Evolutionary conservation across 441 rosid species (phyloP), one percentile per base, ranked within the genome.

Genomic region (Macaranga tanarius): DNA sequence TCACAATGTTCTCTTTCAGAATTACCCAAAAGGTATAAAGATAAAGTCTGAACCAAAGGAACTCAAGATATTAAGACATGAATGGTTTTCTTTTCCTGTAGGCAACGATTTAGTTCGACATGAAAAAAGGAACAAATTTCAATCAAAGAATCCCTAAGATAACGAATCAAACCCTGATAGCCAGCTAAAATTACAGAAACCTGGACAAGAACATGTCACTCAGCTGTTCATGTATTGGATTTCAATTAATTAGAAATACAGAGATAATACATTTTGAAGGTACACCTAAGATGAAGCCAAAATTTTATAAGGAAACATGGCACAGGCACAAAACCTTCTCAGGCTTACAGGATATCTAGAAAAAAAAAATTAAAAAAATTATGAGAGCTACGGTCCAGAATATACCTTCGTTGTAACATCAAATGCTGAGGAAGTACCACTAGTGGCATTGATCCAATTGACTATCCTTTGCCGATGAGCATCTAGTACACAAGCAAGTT

Each of bases 401-500:
- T 62, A 12, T 79, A 81, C 87, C 86, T 86, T 83, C 22, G 87
- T 86, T 26, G 87, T 86, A 64, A 86, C 86, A 74, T 86, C 87
- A 75, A 86, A 86, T 45, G 89, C 89, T 22, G 89, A 80, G 70
- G 89, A 83, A 76, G 85, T 76, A 47, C 85, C 87, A 23, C 84
- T 84, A 0, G 89, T 80, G 73, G 85, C 89, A 74, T 86, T 83
- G 79, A 83, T 85, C 89, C 89, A 86, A 73, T 86, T 77, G 68
- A 86, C 71, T 61, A 86, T 78, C 65, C 89, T 73, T 67, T 86
- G 89, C 48, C 89, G 81, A 66, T 86, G 89, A 69, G 80, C 77
- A 73, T 86, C 89, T 86, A 64, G 67, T n/a, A 75, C 26, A 71
- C 51, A n/a, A 60, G 22, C 34, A 67, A 67, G 69, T 45, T 48